These are phyloP conservation scores for Lagenidium sp. DNA, from an alignment of 352 stramenopile genomes.

Conservation along the genomic window DNA sequence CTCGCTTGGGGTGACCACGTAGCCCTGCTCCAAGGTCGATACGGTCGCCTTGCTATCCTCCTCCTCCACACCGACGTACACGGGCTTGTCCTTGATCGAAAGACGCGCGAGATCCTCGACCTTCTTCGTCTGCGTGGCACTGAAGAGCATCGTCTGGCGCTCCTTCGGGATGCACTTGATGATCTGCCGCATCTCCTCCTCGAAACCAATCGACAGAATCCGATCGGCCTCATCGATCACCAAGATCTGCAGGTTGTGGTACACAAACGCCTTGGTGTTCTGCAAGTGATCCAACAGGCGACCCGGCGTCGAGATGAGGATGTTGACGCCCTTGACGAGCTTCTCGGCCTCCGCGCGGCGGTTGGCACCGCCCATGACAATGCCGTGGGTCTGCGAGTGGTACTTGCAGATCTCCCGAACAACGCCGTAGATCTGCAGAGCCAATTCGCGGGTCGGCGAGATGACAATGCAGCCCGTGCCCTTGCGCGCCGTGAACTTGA, in stretches of 20 bases:
- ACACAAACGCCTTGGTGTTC: constrained; percentile 98
- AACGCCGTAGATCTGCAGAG: constrained; percentile 98
- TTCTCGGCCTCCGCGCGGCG: constrained; percentile 93
- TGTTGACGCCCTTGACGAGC: constrained; percentile 94
- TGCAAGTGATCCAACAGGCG: constrained; percentile 96
- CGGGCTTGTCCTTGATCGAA: constrained; percentile 92
- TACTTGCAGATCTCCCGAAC: constrained; percentile 95
- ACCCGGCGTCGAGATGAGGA: constrained; percentile 97
- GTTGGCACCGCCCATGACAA: constrained; percentile 98
- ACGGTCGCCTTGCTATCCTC: constrained; percentile 90
- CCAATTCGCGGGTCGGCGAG: constrained; percentile 95
- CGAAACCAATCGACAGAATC: constrained; percentile 98
- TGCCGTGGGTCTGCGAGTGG: constrained; percentile 93
- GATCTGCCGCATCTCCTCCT: constrained; percentile 98
- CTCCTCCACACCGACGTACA: constrained; percentile 96
- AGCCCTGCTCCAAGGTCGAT: constrained; percentile 95
- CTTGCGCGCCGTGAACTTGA: constrained; percentile 94
- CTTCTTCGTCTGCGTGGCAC: constrained; percentile 97
- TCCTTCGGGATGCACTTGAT: constrained; percentile 97
- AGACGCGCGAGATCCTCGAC: constrained; percentile 94
- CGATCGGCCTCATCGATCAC: constrained; percentile 99
- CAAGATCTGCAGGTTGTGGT: constrained; percentile 93
- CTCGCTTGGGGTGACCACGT: constrained; percentile 96
- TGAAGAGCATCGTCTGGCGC: constrained; percentile 99
- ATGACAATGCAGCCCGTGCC: constrained; percentile 98